These are phyloP conservation scores for Nakazawaea populi DNA, from an alignment of 805 yeast species.

Conservation along the genomic window DNA sequence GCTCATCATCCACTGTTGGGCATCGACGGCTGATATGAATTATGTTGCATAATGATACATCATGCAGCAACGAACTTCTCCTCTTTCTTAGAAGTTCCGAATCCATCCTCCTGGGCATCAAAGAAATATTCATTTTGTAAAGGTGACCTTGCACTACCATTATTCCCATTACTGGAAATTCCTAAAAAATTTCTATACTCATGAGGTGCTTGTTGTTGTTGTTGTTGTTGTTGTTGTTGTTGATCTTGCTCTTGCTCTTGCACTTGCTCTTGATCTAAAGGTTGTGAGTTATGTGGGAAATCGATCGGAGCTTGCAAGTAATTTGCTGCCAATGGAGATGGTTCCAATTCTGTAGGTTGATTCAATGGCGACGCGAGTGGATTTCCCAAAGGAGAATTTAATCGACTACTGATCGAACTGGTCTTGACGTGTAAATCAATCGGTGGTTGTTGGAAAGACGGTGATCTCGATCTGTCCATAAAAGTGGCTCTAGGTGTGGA, in stretches of 20 bases:
- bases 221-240: slow-evolving; percentile 17
- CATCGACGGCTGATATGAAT: no score
- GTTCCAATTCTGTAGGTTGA: not conserved
- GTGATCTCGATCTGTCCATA: slow-evolving; percentile 7
- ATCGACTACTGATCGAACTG: slow-evolving; percentile 43
- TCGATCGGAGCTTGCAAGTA: slow-evolving; percentile 31
- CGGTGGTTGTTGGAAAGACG: not conserved
- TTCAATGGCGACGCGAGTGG: not conserved
- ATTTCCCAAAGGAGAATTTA: slow-evolving; percentile 17
- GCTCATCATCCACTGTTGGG: no score
- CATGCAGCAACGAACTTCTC: no score
- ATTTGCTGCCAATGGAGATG: slow-evolving; percentile 38
- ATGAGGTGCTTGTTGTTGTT: not conserved
- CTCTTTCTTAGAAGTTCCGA: no score
- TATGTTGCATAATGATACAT: no score
- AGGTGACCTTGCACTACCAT: not conserved
- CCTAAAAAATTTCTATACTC: slow-evolving; percentile 4
- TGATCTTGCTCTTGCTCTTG: slow-evolving; percentile 16
- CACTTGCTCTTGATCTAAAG: slow-evolving; percentile 19
- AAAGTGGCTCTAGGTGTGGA: slow-evolving; percentile 8
- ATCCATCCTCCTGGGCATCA: not conserved
- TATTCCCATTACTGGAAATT: not conserved
- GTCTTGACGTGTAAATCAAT: slow-evolving; percentile 31
- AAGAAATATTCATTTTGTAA: slow-evolving; percentile 5
- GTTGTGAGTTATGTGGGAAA: not conserved